phyloP scores from a whole-genome alignment of 2,329 filamentous ascomycete species.

The Curvularia hawaiiensis region DNA sequence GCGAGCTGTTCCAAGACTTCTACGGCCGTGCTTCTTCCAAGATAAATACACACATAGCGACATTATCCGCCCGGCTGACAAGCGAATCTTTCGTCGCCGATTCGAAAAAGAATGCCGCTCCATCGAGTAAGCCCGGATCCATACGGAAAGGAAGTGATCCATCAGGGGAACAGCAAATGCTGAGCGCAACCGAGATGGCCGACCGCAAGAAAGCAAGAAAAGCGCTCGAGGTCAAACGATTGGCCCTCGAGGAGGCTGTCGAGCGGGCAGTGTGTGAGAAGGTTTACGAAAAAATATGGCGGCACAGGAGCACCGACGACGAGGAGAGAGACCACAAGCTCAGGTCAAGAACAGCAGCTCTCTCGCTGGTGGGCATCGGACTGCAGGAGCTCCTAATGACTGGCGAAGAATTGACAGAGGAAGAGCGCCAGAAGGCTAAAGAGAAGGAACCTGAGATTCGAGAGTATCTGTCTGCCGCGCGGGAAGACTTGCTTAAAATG shows the following conservation, averaged over 20 bases:
- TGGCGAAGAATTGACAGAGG: constrained; percentile 59
- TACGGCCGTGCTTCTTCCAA: constrained; percentile 81
- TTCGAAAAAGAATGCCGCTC: constrained; percentile 48
- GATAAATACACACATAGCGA: constrained; percentile 84
- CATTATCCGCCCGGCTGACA: constrained; percentile 74
- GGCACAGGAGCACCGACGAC: constrained; percentile 88
- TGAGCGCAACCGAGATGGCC: constrained; percentile 83
- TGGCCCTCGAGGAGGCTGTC: constrained; percentile 85
- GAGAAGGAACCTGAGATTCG: constrained; percentile 68
- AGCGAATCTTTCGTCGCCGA: constrained; percentile 59
- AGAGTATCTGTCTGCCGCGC: constrained; percentile 72
- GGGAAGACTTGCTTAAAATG: constrained; percentile 75
- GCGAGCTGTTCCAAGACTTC: constrained; percentile 92
- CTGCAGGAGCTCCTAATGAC: constrained; percentile 74
- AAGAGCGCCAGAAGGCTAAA: constrained; percentile 60
- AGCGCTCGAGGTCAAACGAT: constrained; percentile 76
- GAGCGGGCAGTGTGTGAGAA: constrained; percentile 85
- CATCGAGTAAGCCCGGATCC: constrained; percentile 46
- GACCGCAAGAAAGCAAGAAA: constrained; percentile 79
- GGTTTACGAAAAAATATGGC: constrained; percentile 84
- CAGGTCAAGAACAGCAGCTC: constrained; percentile 87
- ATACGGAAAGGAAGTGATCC: constrained; percentile 44
- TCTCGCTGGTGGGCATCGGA: constrained; percentile 90
- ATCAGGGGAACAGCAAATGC: constrained; percentile 75
- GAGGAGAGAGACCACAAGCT: constrained; percentile 95